A percentile compares a stretch with the other conserved stretches of the same genome.
These are phyloP conservation scores for Pseudognaphalium luteoalbum DNA, from an alignment of 129 eudicot species.

Conservation along the genomic window DNA sequence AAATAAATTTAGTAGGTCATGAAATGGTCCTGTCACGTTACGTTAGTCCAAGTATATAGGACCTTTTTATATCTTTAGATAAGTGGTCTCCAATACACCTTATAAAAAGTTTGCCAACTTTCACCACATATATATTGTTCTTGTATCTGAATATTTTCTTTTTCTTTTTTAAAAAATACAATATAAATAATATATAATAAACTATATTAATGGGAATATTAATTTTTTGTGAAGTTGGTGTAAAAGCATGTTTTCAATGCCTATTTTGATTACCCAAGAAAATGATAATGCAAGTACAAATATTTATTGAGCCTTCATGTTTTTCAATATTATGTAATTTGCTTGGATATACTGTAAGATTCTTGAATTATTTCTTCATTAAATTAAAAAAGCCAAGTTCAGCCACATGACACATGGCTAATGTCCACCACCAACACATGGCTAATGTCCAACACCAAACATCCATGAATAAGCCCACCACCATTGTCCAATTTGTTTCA, in stretches of 20 bases:
- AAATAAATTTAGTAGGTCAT: neutral
- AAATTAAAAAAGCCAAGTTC: slow-evolving; percentile 17
- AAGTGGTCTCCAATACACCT: neutral
- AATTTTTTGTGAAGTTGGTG: too few relatives aligned
- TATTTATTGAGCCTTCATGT: too few relatives aligned
- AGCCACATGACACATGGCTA: slow-evolving; percentile 29
- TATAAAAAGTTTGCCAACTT: slow-evolving; percentile 8
- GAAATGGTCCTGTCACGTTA: slow-evolving; percentile 29
- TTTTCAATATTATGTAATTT: neutral
- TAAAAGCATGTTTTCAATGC: neutral
- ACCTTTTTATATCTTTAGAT: slow-evolving; percentile 16
- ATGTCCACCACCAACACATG: slow-evolving; percentile 24
- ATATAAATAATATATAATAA: too few relatives aligned
- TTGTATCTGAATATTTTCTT: neutral
- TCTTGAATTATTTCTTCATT: slow-evolving; percentile 28
- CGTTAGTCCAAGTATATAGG: slow-evolving; percentile 17
- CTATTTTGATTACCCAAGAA: too few relatives aligned
- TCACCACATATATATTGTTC: neutral
- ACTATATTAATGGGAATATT: too few relatives aligned
- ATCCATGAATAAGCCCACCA: slow-evolving; percentile 19
- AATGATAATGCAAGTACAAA: too few relatives aligned
- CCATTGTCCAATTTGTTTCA: slow-evolving; percentile 30
- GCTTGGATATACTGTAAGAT: slow-evolving; percentile 6
- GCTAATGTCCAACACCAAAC: slow-evolving; percentile 11
- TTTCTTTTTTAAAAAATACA: neutral